Percentiles rank a stretch among this genome's conserved stretches.
Conservation (phyloP, 2,329 filamentous ascomycete species). For the Calonectria naviculata region DNA sequence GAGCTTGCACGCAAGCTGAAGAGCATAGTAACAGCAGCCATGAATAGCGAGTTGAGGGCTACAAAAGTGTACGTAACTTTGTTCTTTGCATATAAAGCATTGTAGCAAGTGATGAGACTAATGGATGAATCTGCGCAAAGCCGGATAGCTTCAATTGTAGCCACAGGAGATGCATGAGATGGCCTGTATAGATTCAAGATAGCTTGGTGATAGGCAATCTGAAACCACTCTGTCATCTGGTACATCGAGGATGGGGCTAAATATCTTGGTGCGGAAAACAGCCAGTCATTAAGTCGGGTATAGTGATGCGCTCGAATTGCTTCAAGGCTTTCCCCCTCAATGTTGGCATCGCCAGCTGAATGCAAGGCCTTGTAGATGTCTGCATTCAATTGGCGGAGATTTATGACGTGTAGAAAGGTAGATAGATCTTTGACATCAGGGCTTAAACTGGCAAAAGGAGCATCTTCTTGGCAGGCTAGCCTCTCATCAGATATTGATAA, state of each 20-base stretch:
- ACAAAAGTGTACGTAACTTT: conserved; percentile 37
- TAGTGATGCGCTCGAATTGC: conserved; percentile 34
- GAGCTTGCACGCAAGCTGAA: conserved; percentile 33
- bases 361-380: conserved; percentile 34
- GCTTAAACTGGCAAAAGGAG: conserved; percentile 24
- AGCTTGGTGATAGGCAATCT: conserved; percentile 38
- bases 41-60: conserved; percentile 28
- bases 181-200: conserved; percentile 36
- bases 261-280: conserved; percentile 33
- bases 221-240: conserved; percentile 38
- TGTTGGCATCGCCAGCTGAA: conserved; percentile 30
- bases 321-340: conserved; percentile 29
- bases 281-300: conserved; percentile 33
- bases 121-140: conserved; percentile 36
- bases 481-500: conserved; percentile 31
- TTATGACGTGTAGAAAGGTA: conserved; percentile 33
- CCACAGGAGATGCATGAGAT: conserved; percentile 35
- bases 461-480: conserved; percentile 20
- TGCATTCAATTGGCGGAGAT: conserved; percentile 32
- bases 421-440: conserved; percentile 35
- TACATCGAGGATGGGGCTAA: conserved; percentile 36
- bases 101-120: conserved; percentile 38
- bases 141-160: conserved; percentile 36
- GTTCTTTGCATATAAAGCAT: conserved; percentile 35
- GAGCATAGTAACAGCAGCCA: conserved; percentile 38